Conservation (phyloP, 805 yeast species). For the Wickerhamiella sergipiensis region DNA sequence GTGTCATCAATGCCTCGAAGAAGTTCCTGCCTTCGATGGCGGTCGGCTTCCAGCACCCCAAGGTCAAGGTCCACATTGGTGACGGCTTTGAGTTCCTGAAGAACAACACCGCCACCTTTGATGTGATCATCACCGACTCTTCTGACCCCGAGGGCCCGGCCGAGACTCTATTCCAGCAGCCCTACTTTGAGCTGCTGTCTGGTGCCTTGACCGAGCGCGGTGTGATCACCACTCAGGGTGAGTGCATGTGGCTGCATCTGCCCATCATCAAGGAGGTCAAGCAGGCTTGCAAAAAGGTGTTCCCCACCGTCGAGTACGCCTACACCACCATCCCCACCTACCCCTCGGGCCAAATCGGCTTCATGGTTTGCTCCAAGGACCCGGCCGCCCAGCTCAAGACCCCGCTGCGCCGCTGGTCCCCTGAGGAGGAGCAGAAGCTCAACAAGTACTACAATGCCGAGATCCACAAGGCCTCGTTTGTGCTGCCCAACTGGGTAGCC, state of each 20-base stretch:
- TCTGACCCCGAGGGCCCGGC: conserved; percentile 99
- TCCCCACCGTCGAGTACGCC: conserved; percentile 70
- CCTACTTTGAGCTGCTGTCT: conserved; percentile 70
- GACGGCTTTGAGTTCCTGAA: conserved; percentile 95
- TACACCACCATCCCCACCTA: conserved; percentile 79
- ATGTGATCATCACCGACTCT: conserved; percentile 92
- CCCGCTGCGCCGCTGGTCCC: conserved; percentile 38
- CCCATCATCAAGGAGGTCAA: conserved; percentile 64
- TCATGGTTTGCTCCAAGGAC: conserved; percentile 58
- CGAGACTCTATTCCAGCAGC: conserved; percentile 80
- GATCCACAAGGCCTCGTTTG: conserved; percentile 61
- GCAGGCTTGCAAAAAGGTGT: conserved; percentile 58
- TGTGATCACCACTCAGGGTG: conserved; percentile 81
- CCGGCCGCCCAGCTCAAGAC: conserved; percentile 29
- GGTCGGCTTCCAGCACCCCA: conserved; percentile 70
- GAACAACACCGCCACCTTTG: conserved; percentile 72
- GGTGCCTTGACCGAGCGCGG: conserved; percentile 90
- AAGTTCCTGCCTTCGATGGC: conserved; percentile 81
- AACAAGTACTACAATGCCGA: conserved; percentile 52
- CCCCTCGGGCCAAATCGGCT: conserved; percentile 78
- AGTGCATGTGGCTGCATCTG: conserved; percentile 76
- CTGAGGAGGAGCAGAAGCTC: conserved; percentile 33
- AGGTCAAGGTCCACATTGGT: conserved; percentile 80
- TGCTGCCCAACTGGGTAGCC: conserved; percentile 68
- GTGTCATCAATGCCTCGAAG: conserved; percentile 77